phyloP scores from a whole-genome alignment of 2,329 filamentous ascomycete species.

The Sarocladium strictum region DNA sequence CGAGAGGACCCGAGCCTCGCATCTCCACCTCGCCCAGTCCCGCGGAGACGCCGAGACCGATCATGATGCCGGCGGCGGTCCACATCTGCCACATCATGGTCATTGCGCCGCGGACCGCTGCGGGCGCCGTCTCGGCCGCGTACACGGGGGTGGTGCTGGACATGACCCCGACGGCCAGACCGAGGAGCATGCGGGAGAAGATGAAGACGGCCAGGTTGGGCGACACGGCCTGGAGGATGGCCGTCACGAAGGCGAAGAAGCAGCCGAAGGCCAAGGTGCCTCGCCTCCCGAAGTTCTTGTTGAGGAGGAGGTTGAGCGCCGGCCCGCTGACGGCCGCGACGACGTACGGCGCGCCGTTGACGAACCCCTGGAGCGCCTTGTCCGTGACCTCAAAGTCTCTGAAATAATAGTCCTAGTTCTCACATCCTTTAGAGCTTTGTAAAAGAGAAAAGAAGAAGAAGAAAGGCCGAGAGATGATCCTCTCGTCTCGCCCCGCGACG shows the following conservation, averaged over 20 bases:
- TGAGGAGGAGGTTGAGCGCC: constrained; percentile 34
- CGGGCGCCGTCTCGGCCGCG: constrained; percentile 24
- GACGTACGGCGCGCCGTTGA: constrained; percentile 51
- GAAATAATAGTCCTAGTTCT: constrained; percentile 28
- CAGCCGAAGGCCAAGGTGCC: constrained; percentile 60
- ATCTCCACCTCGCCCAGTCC: constrained; percentile 14
- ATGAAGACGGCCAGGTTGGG: constrained; percentile 14
- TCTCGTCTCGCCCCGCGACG: too few species aligned
- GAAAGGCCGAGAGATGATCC: too few species aligned
- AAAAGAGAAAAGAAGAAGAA: too few species aligned
- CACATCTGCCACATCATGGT: constrained; percentile 27
- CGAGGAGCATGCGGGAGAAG: constrained; percentile 21
- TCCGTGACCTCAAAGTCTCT: constrained; percentile 24
- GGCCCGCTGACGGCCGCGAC: constrained; percentile 33
- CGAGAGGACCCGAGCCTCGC: background rate
- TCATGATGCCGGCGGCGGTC: constrained; percentile 31
- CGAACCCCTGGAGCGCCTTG: constrained; percentile 41
- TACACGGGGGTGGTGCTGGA: constrained; percentile 23
- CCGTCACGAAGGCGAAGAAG: constrained; percentile 40
- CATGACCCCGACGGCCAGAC: constrained; percentile 24
- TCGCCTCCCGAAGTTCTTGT: constrained; percentile 53
- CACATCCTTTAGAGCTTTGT: constrained; percentile 29
- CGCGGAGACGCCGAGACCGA: constrained; percentile 26
- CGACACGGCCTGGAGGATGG: constrained; percentile 36
- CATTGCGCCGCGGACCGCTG: constrained; percentile 23